phyloP scores from a whole-genome alignment of 495 filamentous ascomycete species.

The Aspergillus funiculosus region DNA sequence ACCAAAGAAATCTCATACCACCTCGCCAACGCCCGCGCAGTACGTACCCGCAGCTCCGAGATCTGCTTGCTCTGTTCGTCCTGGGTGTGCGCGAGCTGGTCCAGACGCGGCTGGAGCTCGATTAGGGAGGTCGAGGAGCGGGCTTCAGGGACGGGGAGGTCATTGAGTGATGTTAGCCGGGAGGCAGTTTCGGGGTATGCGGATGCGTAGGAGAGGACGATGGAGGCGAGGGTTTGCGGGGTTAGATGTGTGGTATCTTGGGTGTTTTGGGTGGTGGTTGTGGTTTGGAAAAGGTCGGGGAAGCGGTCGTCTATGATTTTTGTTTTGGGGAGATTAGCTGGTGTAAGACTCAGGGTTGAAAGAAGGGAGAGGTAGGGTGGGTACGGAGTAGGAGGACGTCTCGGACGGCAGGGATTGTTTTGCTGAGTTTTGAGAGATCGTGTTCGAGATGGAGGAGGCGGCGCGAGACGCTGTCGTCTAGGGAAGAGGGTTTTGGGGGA shows the following conservation, averaged over 20 bases:
- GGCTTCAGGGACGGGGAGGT: constrained; percentile 69
- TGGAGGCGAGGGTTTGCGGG: constrained; percentile 48
- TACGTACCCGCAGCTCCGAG: constrained; percentile 64
- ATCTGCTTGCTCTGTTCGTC: constrained; percentile 65
- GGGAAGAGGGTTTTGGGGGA: constrained; percentile 32
- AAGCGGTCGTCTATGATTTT: constrained; percentile 46
- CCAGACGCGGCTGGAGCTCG: constrained; percentile 63
- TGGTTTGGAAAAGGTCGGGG: constrained; percentile 51
- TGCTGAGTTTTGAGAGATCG: constrained; percentile 46
- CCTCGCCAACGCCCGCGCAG: constrained; percentile 61
- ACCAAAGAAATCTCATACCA: constrained; percentile 78
- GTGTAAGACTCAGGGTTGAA: no score
- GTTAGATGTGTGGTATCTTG: constrained; percentile 31
- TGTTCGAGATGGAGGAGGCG: constrained; percentile 62
- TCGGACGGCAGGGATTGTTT: constrained; percentile 40
- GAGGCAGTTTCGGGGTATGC: constrained; percentile 73
- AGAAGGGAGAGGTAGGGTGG: background rate
- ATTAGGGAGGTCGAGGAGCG: constrained; percentile 61
- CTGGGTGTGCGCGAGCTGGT: constrained; percentile 59
- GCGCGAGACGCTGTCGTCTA: constrained; percentile 42
- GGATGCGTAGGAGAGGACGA: constrained; percentile 68
- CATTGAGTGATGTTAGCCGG: constrained; percentile 68
- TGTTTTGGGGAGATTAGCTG: background rate
- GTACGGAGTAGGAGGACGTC: constrained; percentile 48
- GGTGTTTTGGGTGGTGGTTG: constrained; percentile 30